These are phyloP conservation scores for Bruguiera hainesii DNA, from an alignment of 441 rosid genomes.

Conservation along the genomic window DNA sequence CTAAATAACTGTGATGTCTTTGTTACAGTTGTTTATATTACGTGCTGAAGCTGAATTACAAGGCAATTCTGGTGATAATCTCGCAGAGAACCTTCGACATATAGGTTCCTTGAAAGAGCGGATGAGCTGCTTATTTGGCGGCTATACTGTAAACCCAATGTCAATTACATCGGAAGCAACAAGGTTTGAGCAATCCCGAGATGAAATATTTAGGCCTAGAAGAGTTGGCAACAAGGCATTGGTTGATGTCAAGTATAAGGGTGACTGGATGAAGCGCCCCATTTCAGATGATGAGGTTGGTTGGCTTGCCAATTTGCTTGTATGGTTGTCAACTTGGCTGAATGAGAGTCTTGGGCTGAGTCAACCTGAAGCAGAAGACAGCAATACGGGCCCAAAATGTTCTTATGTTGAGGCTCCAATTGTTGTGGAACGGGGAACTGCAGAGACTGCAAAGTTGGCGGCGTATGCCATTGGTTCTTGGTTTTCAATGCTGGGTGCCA, in stretches of 20 bases:
- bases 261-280: slow-evolving; percentile 90
- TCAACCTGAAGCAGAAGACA: slow-evolving; percentile 26
- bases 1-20: slow-evolving; percentile 14
- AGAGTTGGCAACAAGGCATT: slow-evolving; percentile 45
- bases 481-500: slow-evolving; percentile 39
- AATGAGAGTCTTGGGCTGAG: slow-evolving; percentile 62
- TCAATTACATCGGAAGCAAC: slow-evolving; percentile 38
- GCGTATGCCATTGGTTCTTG: slow-evolving; percentile 38
- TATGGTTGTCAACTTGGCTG: slow-evolving; percentile 56
- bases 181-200: slow-evolving; percentile 40
- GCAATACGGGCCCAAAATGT: slow-evolving; percentile 33
- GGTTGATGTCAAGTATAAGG: slow-evolving; percentile 49
- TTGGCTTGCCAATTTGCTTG: slow-evolving; percentile 71
- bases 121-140: slow-evolving; percentile 56
- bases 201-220: slow-evolving; percentile 74
- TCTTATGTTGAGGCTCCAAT: slow-evolving; percentile 48
- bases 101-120: slow-evolving; percentile 55
- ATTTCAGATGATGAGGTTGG: slow-evolving; percentile 71
- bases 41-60: slow-evolving; percentile 87
- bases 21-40: slow-evolving; percentile 67
- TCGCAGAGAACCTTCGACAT: slow-evolving; percentile 37
- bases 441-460: slow-evolving; percentile 40
- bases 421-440: slow-evolving; percentile 40
- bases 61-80: slow-evolving; percentile 45
- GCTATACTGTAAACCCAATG: slow-evolving; percentile 42